Base-by-base conservation (phyloP, 345 rosid genomes). In the Kernera saxatilis region DNA sequence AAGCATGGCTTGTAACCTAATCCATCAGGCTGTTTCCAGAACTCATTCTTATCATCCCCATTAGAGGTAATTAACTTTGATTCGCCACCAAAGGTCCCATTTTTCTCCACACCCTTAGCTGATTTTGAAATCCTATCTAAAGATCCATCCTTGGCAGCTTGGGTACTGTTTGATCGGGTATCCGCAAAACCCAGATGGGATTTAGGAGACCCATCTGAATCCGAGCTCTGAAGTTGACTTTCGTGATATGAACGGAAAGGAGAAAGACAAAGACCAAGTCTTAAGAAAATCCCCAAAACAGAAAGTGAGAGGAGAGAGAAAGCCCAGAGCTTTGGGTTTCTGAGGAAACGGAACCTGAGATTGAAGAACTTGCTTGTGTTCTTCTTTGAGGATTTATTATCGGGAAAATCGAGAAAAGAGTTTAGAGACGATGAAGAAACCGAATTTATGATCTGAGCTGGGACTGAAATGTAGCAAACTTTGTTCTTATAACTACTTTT, bases 11-110 rank as follows among this genome's bases (percentile, higher is more conserved):
- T 81, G 73, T 87, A 95, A 5, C 98, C 94, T 82, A 90, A 63
- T 10, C 98, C 96, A 57, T 90, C 88, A n/a, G 99, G 99, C 70
- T 95, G 98, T 78, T 83, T 84, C 99, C 99, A 95, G 49, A 95
- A 87, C 81, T 83, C 97, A 30, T 72, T 70, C 25, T 64, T 79
- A 36, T 30, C 70, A 1, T 50, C 76, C 48, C 36, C 70, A 17
- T 67, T 67, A 64, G 40, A 43, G 43, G 64, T 12, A 62, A 55
- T 13, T 41, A 46, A 19, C 53, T 73, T 60, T 21, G 65, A 27
- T 3, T 39, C 30, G 41, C 40, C 70, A 67, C 40, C 67, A 36
- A 78, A 78, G 37, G 64, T 13, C 52, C 57, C 64, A 14, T 51
- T 56, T 59, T 78, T 69, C 26, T 41, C 57, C 41, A 66, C 43